Base-by-base conservation (phyloP, 2,329 filamentous ascomycete species). In the Colletotrichum spaethianum region DNA sequence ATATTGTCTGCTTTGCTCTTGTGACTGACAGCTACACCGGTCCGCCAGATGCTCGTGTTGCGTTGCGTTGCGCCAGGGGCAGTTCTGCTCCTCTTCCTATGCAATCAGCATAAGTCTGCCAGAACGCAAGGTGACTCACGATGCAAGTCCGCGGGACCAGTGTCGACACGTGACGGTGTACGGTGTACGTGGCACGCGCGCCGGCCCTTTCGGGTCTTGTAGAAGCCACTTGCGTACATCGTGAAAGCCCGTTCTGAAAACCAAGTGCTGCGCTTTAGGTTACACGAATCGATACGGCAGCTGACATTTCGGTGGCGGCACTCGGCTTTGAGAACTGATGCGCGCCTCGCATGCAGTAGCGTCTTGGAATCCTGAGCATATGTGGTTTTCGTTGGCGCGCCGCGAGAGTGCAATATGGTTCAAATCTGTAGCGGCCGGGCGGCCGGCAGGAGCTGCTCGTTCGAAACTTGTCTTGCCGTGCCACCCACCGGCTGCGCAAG, bases 41-140 rank as follows among this genome's bases (percentile, higher is more conserved):
- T 56, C 42, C 65, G 57, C 23, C 16, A 40, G n/a, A 42, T 31
- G n/a, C 18, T 23, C 56, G n/a, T 55, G 62, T 67, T 52, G 65
- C 63, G 62, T 67, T 52, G 65, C 63, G 63, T 67, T 67, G 55
- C 55, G 62, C 55, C 56, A 20, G n/a, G 42, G 38, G 62, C 62
- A 67, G 62, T 50, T 55, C 40, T 60, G 61, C 67, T 66, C 46
- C 63, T 56, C 38, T 28, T 40, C 5, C 31, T 26, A 18, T 53
- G 55, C 44, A 36, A 26, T 40, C 23, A 50, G n/a, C 50, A 14
- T 23, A 42, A 57, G 57, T 23, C 31, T 33, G 52, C 48, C 50
- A 40, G 52, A 23, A 57, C 42, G 31, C 23, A 20, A 64, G 59
- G 44, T 36, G 63, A n/a, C n/a, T 42, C 42, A 26, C 26, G 53